These are phyloP conservation scores for Talaromyces sp. DNA, from an alignment of 2,329 filamentous ascomycete genomes.

Conservation along the genomic window DNA sequence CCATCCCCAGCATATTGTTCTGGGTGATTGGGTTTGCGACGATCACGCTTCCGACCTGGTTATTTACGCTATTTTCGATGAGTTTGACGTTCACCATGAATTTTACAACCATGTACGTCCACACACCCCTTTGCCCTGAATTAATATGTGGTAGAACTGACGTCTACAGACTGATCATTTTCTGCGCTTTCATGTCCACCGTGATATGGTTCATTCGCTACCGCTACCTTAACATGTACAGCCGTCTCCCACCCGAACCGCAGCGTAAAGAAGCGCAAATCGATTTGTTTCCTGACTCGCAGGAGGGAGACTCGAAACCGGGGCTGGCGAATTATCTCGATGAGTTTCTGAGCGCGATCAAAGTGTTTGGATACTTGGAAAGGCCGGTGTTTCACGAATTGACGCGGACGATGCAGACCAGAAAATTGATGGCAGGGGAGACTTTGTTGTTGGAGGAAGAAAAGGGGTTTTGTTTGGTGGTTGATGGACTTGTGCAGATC, in stretches of 20 bases:
- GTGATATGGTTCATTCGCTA: constrained; percentile 93
- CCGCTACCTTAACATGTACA: constrained; percentile 95
- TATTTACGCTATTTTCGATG: constrained; percentile 86
- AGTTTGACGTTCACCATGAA: constrained; percentile 98
- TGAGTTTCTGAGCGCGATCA: constrained; percentile 97
- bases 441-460: constrained; percentile 94
- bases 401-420: constrained; percentile 95
- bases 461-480: constrained; percentile 95
- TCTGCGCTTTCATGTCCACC: constrained; percentile 73
- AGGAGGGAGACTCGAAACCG: constrained; percentile 84
- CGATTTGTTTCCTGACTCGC: constrained; percentile 89
- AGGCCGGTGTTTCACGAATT: constrained; percentile 96
- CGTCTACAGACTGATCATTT: constrained; percentile 64
- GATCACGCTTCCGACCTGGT: constrained; percentile 81
- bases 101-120: constrained; percentile 80
- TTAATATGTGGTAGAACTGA: too few relatives aligned
- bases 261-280: constrained; percentile 94
- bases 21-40: constrained; percentile 82
- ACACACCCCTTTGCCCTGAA: not conserved
- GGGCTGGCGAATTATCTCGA: constrained; percentile 95
- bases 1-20: constrained; percentile 62
- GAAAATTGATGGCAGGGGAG: constrained; percentile 92
- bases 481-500: constrained; percentile 93
- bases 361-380: constrained; percentile 96
- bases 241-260: constrained; percentile 85